Evolutionary conservation across 1,139 yeast species (phyloP).

Genomic region (Blastobotrys illinoisensis): DNA sequence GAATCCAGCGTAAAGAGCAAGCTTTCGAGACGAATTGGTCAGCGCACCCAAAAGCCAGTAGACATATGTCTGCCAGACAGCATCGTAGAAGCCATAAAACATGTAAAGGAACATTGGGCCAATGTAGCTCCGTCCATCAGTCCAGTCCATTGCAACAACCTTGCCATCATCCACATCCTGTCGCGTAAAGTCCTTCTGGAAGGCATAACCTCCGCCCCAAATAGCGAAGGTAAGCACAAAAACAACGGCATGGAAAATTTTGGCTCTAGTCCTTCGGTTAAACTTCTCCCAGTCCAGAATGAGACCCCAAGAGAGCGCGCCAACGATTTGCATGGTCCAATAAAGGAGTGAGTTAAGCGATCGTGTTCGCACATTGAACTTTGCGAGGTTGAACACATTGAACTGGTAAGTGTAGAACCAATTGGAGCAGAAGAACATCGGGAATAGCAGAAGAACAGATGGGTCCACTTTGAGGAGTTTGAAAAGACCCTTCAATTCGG

Average conservation of each 20-base stretch:
- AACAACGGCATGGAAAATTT: slow-evolving; percentile 42
- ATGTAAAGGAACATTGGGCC: slow-evolving; percentile 61
- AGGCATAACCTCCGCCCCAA: slow-evolving; percentile 60
- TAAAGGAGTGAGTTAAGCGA: slow-evolving; percentile 55
- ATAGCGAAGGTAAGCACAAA: slow-evolving; percentile 43
- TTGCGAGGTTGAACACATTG: slow-evolving; percentile 51
- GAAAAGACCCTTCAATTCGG: slow-evolving; percentile 42
- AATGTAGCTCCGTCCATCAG: slow-evolving; percentile 38
- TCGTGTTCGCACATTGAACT: slow-evolving; percentile 55
- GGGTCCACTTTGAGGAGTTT: slow-evolving; percentile 44
- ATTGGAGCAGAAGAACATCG: slow-evolving; percentile 58
- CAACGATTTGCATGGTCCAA: slow-evolving; percentile 58
- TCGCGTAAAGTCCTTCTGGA: slow-evolving; percentile 44
- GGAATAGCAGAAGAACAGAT: slow-evolving; percentile 43
- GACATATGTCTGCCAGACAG: slow-evolving; percentile 52
- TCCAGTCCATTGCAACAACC: slow-evolving; percentile 38
- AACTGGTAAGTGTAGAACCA: slow-evolving; percentile 65
- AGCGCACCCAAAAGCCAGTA: slow-evolving; percentile 57
- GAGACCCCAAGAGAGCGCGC: slow-evolving; percentile 47
- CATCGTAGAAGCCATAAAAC: slow-evolving; percentile 56
- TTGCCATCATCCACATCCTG: slow-evolving; percentile 29
- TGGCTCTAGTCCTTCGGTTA: slow-evolving; percentile 44
- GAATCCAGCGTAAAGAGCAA: slow-evolving; percentile 56
- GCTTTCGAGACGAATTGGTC: slow-evolving; percentile 51
- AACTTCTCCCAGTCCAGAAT: slow-evolving; percentile 43